These are phyloP conservation scores for Pterulicium gracile DNA, from an alignment of 1,284 basidiomycete species.

Conservation along the genomic window DNA sequence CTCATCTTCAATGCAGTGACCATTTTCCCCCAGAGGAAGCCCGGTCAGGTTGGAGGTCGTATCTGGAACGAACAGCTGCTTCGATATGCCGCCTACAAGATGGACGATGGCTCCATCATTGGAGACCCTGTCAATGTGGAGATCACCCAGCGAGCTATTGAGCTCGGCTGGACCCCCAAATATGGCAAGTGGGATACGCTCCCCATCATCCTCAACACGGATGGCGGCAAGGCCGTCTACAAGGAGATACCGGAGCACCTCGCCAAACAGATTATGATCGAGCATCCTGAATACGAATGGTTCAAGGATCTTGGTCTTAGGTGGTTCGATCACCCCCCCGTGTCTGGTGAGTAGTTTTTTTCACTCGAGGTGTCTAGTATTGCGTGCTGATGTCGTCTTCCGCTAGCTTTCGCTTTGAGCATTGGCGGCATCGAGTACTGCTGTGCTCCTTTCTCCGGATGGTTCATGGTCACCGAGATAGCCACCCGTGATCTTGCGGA, in stretches of 20 bases:
- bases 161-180: slow-evolving; percentile 1
- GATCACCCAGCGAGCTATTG: background rate
- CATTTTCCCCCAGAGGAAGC: slow-evolving; percentile 1
- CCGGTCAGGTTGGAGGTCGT: background rate
- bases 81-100: slow-evolving; percentile 1
- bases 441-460: slow-evolving; percentile 2
- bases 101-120: background rate
- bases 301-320: slow-evolving; percentile 2
- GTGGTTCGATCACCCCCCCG: slow-evolving; percentile 2
- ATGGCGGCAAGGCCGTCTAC: background rate
- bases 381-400: background rate
- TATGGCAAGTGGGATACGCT: slow-evolving; percentile 2
- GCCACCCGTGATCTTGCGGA: slow-evolving; percentile 1
- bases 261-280: background rate
- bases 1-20: background rate
- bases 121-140: background rate
- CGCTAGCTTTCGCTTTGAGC: background rate
- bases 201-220: background rate
- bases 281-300: background rate
- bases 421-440: slow-evolving; percentile 1
- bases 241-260: background rate
- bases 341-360: background rate
- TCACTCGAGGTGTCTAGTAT: background rate
- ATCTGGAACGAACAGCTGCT: slow-evolving; percentile 1
- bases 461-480: slow-evolving; percentile 1